A percentile compares a stretch with the other conserved stretches of the same genome.
Evolutionary conservation across 2,329 filamentous ascomycete species (phyloP).

Genomic region (Monosporascus sp.): DNA sequence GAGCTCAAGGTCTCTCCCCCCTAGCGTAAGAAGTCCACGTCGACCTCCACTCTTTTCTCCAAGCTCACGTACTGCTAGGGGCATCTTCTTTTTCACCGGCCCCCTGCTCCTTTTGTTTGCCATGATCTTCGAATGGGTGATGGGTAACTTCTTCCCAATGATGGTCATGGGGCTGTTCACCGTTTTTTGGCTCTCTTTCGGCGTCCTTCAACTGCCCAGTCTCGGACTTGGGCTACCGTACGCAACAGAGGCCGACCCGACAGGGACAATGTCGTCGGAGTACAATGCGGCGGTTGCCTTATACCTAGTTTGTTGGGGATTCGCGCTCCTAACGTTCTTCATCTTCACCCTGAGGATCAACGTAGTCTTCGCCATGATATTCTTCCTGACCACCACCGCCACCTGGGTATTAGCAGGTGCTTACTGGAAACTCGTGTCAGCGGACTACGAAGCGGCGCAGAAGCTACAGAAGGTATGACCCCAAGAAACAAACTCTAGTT

Average conservation of each 20-base stretch:
- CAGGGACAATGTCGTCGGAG: not conserved
- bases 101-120: constrained; percentile 1
- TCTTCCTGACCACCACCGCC: not conserved
- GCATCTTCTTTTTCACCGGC: constrained; percentile 30
- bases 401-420: constrained; percentile 1
- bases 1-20: constrained; percentile 25
- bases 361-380: constrained; percentile 1
- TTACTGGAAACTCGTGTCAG: not conserved
- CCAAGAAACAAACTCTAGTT: not conserved
- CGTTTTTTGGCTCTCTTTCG: constrained; percentile 4
- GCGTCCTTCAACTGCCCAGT: not conserved
- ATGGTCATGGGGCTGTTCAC: constrained; percentile 4
- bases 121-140: constrained; percentile 3
- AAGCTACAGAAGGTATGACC: constrained; percentile 36
- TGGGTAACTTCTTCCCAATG: constrained; percentile 4
- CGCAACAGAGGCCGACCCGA: not conserved
- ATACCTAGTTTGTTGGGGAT: constrained; percentile 1
- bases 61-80: constrained; percentile 13
- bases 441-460: constrained; percentile 31
- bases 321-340: constrained; percentile 4
- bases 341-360: constrained; percentile 4
- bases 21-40: constrained; percentile 23
- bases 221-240: not conserved
- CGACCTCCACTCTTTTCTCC: not conserved
- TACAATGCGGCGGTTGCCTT: constrained; percentile 3